phyloP scores from a whole-genome alignment of 2,329 filamentous ascomycete species.

The Curvularia verruculosa region DNA sequence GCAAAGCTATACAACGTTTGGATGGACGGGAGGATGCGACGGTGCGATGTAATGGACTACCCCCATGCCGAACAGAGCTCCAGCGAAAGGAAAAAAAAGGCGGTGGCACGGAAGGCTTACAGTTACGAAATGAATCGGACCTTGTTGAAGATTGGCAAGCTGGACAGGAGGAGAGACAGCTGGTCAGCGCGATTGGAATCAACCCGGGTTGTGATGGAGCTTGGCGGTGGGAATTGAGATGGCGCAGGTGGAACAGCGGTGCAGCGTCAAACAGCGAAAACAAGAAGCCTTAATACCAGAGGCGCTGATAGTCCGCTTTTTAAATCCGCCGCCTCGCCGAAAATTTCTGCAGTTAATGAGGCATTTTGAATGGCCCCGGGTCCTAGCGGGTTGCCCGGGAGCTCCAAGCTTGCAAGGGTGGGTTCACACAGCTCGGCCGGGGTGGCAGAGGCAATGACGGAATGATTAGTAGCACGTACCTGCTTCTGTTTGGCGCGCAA shows the following conservation, averaged over 20 bases:
- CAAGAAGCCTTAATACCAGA: slow-evolving; percentile 22
- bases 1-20: slow-evolving; percentile 14
- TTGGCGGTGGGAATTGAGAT: slow-evolving; percentile 25
- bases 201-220: slow-evolving; percentile 24
- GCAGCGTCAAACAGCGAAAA: slow-evolving; percentile 37
- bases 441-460: slow-evolving; percentile 21
- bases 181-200: slow-evolving; percentile 40
- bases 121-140: slow-evolving; percentile 37
- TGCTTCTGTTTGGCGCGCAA: slow-evolving; percentile 16
- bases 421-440: slow-evolving; percentile 24
- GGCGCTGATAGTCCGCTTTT: slow-evolving; percentile 35
- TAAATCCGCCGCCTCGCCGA: slow-evolving; percentile 39
- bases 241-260: slow-evolving; percentile 31
- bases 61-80: slow-evolving; percentile 24
- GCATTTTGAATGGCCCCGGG: slow-evolving; percentile 46
- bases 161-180: slow-evolving; percentile 27
- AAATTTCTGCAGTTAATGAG: slow-evolving; percentile 45
- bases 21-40: slow-evolving; percentile 16
- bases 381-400: slow-evolving; percentile 38
- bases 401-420: slow-evolving; percentile 28
- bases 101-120: slow-evolving; percentile 34
- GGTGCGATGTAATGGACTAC: slow-evolving; percentile 8
- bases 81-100: slow-evolving; percentile 5
- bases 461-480: slow-evolving; percentile 34
- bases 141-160: slow-evolving; percentile 21